Evolutionary conservation across 352 stramenopile genomes (phyloP).

Genomic region (Ophiocytium majus): DNA sequence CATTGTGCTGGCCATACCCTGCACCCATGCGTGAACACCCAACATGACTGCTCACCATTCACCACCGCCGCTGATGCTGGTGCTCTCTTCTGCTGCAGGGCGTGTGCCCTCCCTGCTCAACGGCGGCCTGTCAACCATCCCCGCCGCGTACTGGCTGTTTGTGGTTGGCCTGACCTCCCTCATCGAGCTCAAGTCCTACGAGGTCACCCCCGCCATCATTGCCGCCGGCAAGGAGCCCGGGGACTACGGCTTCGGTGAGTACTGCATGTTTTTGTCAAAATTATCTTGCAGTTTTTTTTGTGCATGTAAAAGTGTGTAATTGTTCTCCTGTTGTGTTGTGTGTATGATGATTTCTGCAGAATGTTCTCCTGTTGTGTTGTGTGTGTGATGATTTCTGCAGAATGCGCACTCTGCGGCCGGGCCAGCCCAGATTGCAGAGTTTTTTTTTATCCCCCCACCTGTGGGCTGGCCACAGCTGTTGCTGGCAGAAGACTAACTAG

Average conservation of each 20-base stretch:
- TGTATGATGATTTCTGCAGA: not conserved
- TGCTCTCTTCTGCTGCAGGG: too few relatives aligned
- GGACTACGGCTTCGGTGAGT: not conserved
- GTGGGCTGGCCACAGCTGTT: not conserved
- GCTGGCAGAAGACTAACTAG: not conserved
- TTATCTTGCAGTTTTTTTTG: not conserved
- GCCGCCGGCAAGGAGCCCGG: not conserved
- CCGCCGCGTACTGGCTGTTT: slow-evolving; percentile 23
- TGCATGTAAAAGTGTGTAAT: not conserved
- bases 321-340: not conserved
- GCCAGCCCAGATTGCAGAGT: not conserved
- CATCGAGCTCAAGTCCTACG: not conserved
- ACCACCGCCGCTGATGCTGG: too few relatives aligned
- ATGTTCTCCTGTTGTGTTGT: not conserved
- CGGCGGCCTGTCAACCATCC: slow-evolving; percentile 14
- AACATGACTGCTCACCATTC: too few relatives aligned
- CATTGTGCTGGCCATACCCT: too few relatives aligned
- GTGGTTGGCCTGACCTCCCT: slow-evolving; percentile 21
- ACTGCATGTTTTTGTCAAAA: slow-evolving; percentile 1
- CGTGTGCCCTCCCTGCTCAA: slow-evolving; percentile 15
- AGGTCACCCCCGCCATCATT: not conserved
- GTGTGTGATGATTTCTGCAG: not conserved
- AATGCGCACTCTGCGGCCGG: not conserved
- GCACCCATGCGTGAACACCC: too few relatives aligned
- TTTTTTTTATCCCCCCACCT: not conserved